These are phyloP conservation scores for Lyophyllum semitale DNA, from an alignment of 768 basidiomycete species.

Conservation along the genomic window DNA sequence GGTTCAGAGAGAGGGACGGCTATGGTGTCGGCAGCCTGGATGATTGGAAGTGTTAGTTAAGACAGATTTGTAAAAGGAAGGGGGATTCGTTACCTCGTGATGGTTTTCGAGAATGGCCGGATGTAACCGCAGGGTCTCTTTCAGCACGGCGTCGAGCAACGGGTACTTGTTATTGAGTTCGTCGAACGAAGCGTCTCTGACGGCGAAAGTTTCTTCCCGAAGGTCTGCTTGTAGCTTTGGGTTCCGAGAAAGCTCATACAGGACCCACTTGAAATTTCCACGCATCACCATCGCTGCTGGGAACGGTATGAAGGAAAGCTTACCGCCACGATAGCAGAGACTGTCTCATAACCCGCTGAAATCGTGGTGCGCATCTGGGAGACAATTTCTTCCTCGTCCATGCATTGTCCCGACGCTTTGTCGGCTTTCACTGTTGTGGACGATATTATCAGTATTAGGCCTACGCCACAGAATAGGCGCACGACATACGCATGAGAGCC, in stretches of 20 bases:
- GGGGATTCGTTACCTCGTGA: slow-evolving; percentile 46
- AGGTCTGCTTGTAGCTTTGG: slow-evolving; percentile 54
- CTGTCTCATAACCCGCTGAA: slow-evolving; percentile 60
- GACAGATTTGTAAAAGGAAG: not conserved
- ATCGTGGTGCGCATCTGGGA: slow-evolving; percentile 66
- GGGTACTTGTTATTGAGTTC: slow-evolving; percentile 49
- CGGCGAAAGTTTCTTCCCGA: slow-evolving; percentile 51
- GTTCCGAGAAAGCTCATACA: slow-evolving; percentile 61
- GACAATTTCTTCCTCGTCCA: slow-evolving; percentile 53
- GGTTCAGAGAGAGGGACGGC: slow-evolving; percentile 56
- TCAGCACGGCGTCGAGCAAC: slow-evolving; percentile 60
- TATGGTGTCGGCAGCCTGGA: slow-evolving; percentile 52
- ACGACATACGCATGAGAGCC: slow-evolving; percentile 53
- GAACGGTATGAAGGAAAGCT: slow-evolving; percentile 1
- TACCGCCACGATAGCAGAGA: slow-evolving; percentile 48
- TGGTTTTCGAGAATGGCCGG: slow-evolving; percentile 67
- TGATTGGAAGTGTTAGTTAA: not conserved
- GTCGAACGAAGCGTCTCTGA: slow-evolving; percentile 53
- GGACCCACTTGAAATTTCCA: slow-evolving; percentile 54
- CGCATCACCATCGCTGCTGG: slow-evolving; percentile 2
- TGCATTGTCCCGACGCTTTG: slow-evolving; percentile 34
- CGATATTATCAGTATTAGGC: not conserved
- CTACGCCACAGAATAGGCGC: not conserved
- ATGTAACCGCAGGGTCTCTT: slow-evolving; percentile 63
- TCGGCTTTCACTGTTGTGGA: slow-evolving; percentile 42